Conservation (phyloP, 2,329 filamentous ascomycete genomes). For the Cephalotrichum gorgonifer region DNA sequence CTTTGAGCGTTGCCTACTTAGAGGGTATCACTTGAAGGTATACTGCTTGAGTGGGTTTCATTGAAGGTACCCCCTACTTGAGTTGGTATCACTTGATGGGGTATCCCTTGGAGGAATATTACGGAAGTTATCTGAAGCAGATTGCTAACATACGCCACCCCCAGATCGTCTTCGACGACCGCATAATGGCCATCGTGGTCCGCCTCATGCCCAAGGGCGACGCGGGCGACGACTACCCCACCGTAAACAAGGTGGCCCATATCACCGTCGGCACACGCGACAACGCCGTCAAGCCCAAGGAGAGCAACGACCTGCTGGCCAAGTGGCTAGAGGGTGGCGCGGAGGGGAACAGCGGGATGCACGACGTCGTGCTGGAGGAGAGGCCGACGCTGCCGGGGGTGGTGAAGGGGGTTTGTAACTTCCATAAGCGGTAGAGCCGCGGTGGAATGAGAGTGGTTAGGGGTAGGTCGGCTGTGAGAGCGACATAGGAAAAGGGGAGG, state of each 20-base stretch:
- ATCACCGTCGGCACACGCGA: conserved; percentile 81
- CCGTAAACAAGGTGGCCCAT: conserved; percentile 70
- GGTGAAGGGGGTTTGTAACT: conserved; percentile 29
- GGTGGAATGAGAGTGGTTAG: neutral
- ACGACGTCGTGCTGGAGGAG: conserved; percentile 38
- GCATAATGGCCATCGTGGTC: conserved; percentile 86
- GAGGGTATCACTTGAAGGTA: too few species aligned
- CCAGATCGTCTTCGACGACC: conserved; percentile 68
- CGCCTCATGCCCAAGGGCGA: conserved; percentile 45
- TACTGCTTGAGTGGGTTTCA: too few species aligned
- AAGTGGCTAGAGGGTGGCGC: conserved; percentile 57
- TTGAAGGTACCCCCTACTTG: too few species aligned
- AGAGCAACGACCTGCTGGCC: conserved; percentile 78
- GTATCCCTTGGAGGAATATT: too few species aligned
- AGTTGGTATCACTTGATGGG: too few species aligned
- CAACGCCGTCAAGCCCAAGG: conserved; percentile 71
- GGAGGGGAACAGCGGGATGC: conserved; percentile 27
- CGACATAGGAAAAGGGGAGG: too few species aligned
- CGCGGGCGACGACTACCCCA: conserved; percentile 48
- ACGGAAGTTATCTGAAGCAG: too few species aligned
- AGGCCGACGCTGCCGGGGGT: conserved; percentile 36
- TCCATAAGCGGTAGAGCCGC: neutral
- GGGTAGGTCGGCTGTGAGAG: too few species aligned
- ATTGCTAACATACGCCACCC: conserved; percentile 10
- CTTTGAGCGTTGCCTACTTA: too few species aligned